A percentile compares a stretch with the other conserved stretches of the same genome.
phyloP scores from a whole-genome alignment of 1,284 basidiomycete species.

The Cryptococcus floricola region DNA sequence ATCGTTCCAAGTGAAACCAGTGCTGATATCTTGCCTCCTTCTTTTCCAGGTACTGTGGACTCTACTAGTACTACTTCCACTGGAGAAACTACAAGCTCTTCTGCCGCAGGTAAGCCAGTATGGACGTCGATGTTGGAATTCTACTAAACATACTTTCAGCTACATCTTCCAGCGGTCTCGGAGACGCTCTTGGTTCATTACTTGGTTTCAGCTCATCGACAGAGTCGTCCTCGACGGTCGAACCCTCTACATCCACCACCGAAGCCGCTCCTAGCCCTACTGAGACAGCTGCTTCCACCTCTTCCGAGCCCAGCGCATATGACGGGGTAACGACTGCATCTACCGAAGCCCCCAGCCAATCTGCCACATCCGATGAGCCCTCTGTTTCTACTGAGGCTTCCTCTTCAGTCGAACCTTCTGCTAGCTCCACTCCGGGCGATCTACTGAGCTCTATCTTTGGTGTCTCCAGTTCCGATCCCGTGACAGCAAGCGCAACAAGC shows the following conservation, averaged over 20 bases:
- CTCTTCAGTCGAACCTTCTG: background rate
- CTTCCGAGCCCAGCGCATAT: background rate
- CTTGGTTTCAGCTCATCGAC: background rate
- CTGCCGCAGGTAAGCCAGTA: background rate
- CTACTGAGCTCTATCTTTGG: background rate
- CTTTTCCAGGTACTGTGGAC: constrained; percentile 3
- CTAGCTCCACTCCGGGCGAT: background rate
- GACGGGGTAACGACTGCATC: background rate
- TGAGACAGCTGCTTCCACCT: background rate
- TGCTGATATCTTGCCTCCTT: constrained; percentile 1
- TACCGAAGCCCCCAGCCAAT: background rate
- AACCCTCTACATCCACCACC: background rate
- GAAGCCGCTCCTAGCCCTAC: background rate
- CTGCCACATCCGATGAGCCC: background rate
- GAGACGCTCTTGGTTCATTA: background rate
- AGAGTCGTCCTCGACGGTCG: background rate
- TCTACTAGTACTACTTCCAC: background rate
- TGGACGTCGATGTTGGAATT: background rate
- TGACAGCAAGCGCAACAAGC: background rate
- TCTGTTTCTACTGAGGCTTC: background rate
- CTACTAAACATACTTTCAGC: too few relatives aligned
- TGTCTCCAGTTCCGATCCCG: background rate
- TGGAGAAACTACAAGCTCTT: background rate
- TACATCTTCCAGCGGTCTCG: background rate
- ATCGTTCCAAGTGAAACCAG: background rate